These are phyloP conservation scores for Cyberlindnera xylosilytica DNA, from an alignment of 805 yeast species.

Conservation along the genomic window DNA sequence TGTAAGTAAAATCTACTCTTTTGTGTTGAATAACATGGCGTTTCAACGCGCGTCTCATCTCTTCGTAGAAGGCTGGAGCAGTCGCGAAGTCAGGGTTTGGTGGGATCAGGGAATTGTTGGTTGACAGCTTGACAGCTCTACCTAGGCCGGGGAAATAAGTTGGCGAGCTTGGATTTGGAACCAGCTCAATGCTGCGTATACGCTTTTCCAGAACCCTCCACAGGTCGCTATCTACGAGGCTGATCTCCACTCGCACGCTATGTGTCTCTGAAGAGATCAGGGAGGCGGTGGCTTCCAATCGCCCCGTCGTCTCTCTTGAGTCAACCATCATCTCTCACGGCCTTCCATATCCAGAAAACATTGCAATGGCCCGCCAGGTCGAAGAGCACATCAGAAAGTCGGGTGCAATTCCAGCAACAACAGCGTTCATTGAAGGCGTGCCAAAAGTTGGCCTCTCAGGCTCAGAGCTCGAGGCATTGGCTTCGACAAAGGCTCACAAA, in stretches of 20 bases:
- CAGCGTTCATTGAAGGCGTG: slow-evolving; percentile 69
- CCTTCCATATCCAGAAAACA: slow-evolving; percentile 73
- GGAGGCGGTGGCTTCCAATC: slow-evolving; percentile 54
- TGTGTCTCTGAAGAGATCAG: slow-evolving; percentile 49
- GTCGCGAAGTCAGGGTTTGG: too few species aligned
- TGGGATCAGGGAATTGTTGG: too few species aligned
- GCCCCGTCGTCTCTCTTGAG: slow-evolving; percentile 80
- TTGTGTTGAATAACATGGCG: too few species aligned
- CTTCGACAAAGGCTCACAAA: slow-evolving; percentile 42
- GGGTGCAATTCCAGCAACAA: slow-evolving; percentile 83
- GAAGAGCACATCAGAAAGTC: slow-evolving; percentile 55
- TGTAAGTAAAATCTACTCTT: slow-evolving; percentile 12
- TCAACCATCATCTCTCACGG: slow-evolving; percentile 91
- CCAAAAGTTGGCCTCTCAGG: slow-evolving; percentile 65
- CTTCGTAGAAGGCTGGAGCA: too few species aligned
- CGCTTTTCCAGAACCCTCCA: too few species aligned
- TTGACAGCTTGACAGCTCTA: too few species aligned
- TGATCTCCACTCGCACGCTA: too few species aligned
- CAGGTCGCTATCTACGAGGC: too few species aligned
- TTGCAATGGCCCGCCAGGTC: slow-evolving; percentile 67
- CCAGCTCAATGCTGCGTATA: too few species aligned
- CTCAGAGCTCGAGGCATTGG: slow-evolving; percentile 48
- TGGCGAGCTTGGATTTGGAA: too few species aligned
- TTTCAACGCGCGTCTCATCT: too few species aligned
- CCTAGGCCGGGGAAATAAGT: too few species aligned